A percentile compares a stretch with the other conserved stretches of the same genome.
These are phyloP conservation scores for Ottelia alismoides DNA, from an alignment of 106 monocot species.

Conservation along the genomic window DNA sequence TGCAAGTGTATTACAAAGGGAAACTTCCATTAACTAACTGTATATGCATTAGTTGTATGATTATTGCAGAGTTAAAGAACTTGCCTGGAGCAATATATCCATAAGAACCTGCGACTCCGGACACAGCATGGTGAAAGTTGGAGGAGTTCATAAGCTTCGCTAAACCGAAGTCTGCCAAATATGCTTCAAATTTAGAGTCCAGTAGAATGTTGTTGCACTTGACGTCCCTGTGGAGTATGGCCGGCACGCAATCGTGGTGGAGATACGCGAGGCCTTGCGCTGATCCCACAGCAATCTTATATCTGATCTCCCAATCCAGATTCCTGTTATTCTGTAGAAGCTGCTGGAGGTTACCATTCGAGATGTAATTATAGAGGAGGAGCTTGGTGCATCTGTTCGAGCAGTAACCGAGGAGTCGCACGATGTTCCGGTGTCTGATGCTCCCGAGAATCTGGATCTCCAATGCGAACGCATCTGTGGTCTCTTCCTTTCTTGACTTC, in stretches of 20 bases:
- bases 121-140: conserved; percentile 74
- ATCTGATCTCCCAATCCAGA: conserved; percentile 92
- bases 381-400: conserved; percentile 49
- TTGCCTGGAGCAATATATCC: conserved; percentile 99
- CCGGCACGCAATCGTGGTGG: conserved; percentile 88
- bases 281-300: conserved; percentile 68
- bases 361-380: conserved; percentile 72
- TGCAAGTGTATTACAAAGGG: conserved; percentile 19
- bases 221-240: conserved; percentile 82
- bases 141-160: conserved; percentile 79
- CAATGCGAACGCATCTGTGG: conserved; percentile 37
- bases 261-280: conserved; percentile 90
- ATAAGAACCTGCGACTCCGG: conserved; percentile 80
- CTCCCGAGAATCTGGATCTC: conserved; percentile 65
- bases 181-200: conserved; percentile 73
- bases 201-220: conserved; percentile 91
- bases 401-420: conserved; percentile 66
- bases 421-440: conserved; percentile 84
- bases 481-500: conserved; percentile 44
- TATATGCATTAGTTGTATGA: no score
- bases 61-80: no score
- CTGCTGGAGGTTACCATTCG: conserved; percentile 74
- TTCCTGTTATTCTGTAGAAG: conserved; percentile 54
- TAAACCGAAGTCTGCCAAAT: conserved; percentile 87
- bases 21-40: no score